Percentiles rank a stretch among this genome's conserved stretches.
phyloP scores from a whole-genome alignment of 306 rosid genomes.

The Pyrus pyrifolia region DNA sequence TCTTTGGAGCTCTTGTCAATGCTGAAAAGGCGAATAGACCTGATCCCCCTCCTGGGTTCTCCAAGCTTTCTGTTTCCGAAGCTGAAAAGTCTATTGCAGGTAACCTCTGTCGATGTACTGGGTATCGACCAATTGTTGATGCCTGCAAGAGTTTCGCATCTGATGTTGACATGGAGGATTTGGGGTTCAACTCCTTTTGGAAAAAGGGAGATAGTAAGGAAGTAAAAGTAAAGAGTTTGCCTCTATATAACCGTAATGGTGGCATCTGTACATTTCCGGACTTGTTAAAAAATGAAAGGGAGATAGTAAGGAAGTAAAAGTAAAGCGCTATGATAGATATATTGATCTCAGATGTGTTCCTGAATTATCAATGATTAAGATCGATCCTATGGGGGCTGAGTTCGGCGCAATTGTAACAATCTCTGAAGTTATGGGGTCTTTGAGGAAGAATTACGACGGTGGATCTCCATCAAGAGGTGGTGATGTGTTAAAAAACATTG shows the following conservation, averaged over 20 bases:
- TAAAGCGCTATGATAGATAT: conserved; percentile 37
- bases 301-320: conserved; percentile 64
- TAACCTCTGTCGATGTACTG: conserved; percentile 92
- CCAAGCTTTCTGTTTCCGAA: conserved; percentile 55
- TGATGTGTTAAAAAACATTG: conserved; percentile 40
- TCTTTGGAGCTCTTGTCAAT: conserved; percentile 59
- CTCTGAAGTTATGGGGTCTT: conserved; percentile 51
- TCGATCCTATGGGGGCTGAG: conserved; percentile 51
- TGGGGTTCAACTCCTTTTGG: conserved; percentile 83
- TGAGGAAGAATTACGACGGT: conserved; percentile 21
- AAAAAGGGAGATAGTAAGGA: conserved; percentile 50
- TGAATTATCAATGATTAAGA: conserved; percentile 44
- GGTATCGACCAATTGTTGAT: conserved; percentile 85
- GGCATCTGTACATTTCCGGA: conserved; percentile 42
- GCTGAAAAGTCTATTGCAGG: conserved; percentile 82
- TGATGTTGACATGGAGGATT: conserved; percentile 83
- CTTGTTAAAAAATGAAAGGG: conserved; percentile 53
- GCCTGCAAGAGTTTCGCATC: conserved; percentile 87
- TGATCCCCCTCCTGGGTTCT: conserved; percentile 59
- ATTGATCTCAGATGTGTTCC: conserved; percentile 50
- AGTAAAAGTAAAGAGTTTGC: conserved; percentile 35
- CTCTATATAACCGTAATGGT: conserved; percentile 27
- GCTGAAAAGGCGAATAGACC: conserved; percentile 49
- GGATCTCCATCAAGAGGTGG: conserved; percentile 29
- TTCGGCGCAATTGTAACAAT: conserved; percentile 71